Evolutionary conservation across 805 yeast genomes (phyloP), one percentile per base, ranked within the genome.

Genomic region (Trichomonascus vanleenenianus): DNA sequence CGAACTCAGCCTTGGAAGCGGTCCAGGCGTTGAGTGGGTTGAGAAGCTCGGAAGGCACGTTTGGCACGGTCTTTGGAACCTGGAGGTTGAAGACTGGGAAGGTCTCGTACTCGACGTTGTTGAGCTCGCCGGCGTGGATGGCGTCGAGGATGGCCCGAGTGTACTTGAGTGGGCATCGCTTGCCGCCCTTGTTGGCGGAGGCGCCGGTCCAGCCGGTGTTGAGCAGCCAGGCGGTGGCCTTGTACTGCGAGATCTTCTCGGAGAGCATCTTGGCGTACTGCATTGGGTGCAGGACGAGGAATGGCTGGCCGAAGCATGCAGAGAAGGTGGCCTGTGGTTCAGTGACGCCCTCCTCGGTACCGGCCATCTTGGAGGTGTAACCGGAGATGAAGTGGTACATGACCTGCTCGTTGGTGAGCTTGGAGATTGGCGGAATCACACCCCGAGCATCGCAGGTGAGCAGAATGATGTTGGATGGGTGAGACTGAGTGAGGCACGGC

Each of bases 191-290:
- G 46, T 86, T 74, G 55, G 85, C 95, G 50, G 95, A 83, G 58
- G 89, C 80, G 51, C 98, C 98, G 54, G 89, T 86, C 98, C 98
- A 91, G 53, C 98, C 98, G 56, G 98, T 91, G 74, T 91, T 91
- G 65, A 91, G 78, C 67, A 91, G 78, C 96, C 96, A 91, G 47
- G 98, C 97, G 62, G 79, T 78, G 44, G 97, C 88, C 57, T 81
- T 81, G 73, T 89, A 93, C 65, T 84, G 65, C 46, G 83, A 69
- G 75, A 91, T 93, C 78, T 89, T 91, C 67, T 86, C 91, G 46
- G 95, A 82, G 61, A 91, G 78, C 81, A 91, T 95, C 69, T 86
- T 85, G 39, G 97, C 97, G 69, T 91, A 91, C 68, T 82, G 83
- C 89, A 91, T 91, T 67, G 98, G 98, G 71, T 91, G 98, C 67